Evolutionary conservation across 2,329 filamentous ascomycete species (phyloP).

Genomic region (Phaeosphaeriaceae sp.): DNA sequence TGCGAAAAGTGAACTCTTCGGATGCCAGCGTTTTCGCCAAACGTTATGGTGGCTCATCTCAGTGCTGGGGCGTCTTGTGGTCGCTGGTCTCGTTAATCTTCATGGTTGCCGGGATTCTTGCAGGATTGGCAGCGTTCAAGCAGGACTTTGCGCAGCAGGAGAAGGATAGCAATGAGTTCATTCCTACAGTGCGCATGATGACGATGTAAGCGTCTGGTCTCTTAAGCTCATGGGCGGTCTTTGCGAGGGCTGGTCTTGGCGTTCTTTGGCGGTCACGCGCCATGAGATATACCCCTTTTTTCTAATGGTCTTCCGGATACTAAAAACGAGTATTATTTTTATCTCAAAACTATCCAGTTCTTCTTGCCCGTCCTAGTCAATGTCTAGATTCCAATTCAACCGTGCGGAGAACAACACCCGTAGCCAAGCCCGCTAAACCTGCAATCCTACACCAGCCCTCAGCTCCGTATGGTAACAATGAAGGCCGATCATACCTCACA

Average conservation of each 20-base stretch:
- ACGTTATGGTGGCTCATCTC: conserved; percentile 78
- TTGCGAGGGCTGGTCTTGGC: neutral
- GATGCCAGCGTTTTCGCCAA: conserved; percentile 82
- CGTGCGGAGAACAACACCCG: neutral
- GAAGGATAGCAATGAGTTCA: conserved; percentile 71
- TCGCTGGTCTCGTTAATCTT: conserved; percentile 73
- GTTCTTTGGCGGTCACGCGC: neutral
- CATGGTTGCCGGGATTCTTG: conserved; percentile 77
- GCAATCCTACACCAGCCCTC: neutral
- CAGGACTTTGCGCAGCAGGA: conserved; percentile 73
- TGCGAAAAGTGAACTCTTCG: conserved; percentile 80
- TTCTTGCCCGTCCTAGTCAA: neutral
- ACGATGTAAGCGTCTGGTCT: too few relatives aligned
- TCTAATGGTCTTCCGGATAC: neutral
- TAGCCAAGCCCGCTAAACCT: neutral
- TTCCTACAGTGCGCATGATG: conserved; percentile 54
- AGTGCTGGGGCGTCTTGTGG: conserved; percentile 84
- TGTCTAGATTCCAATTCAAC: neutral
- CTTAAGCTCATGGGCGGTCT: too few relatives aligned
- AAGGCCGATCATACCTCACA: too few relatives aligned
- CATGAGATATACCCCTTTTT: neutral
- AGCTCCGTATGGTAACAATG: neutral
- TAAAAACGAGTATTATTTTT: too few relatives aligned
- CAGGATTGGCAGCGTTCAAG: conserved; percentile 77
- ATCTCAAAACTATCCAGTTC: too few relatives aligned